Percentiles rank a stretch among this genome's conserved stretches.
Conservation (phyloP, 768 basidiomycete species). For the Boletus subcaerulescens region DNA sequence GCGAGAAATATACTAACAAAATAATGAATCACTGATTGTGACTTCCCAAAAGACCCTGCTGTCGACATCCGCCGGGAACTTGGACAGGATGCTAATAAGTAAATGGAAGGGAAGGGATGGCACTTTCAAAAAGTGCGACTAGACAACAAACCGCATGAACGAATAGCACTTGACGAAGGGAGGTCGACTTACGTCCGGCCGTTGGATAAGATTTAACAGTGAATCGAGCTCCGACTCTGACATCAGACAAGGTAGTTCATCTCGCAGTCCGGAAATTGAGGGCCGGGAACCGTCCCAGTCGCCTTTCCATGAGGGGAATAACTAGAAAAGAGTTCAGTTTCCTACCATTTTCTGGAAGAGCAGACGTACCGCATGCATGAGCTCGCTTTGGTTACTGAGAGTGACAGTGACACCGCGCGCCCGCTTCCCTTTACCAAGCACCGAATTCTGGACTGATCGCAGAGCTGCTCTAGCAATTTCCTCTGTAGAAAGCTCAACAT, state of each 20-base stretch:
- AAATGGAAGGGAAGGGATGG: conserved; percentile 78
- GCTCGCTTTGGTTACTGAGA: conserved; percentile 72
- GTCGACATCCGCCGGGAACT: conserved; percentile 76
- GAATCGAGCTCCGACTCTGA: conserved; percentile 65
- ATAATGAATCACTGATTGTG: conserved; percentile 59
- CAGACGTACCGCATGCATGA: conserved; percentile 67
- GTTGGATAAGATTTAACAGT: conserved; percentile 66
- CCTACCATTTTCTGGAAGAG: background rate
- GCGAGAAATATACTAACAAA: conserved; percentile 45
- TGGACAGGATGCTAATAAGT: conserved; percentile 69
- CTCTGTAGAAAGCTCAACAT: conserved; percentile 66
- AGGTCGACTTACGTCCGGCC: conserved; percentile 61
- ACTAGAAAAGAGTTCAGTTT: conserved; percentile 33
- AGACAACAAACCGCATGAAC: conserved; percentile 13
- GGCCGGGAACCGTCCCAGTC: conserved; percentile 67
- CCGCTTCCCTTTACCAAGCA: conserved; percentile 73
- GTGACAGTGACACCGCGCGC: conserved; percentile 85
- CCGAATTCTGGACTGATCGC: conserved; percentile 48
- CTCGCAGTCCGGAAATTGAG: conserved; percentile 60
- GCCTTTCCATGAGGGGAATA: conserved; percentile 82
- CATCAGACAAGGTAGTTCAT: conserved; percentile 59
- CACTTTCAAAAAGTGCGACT: conserved; percentile 88
- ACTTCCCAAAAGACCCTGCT: conserved; percentile 74
- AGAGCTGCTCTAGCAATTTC: conserved; percentile 64
- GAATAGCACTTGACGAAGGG: background rate